Evolutionary conservation across 345 rosid genomes (phyloP).

Genomic region (Linum trigynum): DNA sequence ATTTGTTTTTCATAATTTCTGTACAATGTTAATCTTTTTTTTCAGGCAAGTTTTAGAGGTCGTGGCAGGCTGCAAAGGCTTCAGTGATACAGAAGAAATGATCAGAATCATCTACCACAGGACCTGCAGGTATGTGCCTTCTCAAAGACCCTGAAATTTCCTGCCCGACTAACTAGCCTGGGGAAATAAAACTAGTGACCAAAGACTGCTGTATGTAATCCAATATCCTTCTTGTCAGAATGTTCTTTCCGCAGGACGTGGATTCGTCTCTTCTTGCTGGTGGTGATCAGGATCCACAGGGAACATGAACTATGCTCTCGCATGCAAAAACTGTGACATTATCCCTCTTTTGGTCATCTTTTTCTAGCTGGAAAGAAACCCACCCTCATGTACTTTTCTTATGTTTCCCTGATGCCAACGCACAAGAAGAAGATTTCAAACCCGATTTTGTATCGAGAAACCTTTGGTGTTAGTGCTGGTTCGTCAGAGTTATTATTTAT

Average conservation of each 20-base stretch:
- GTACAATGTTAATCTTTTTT: constrained; percentile 5
- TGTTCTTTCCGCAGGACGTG: constrained; percentile 86
- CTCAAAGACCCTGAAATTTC: too few relatives aligned
- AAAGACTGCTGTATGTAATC: neutral
- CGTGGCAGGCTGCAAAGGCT: constrained; percentile 79
- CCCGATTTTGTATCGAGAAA: too few relatives aligned
- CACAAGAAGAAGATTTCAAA: too few relatives aligned
- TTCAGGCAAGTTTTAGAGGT: constrained; percentile 93
- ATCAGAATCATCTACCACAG: constrained; percentile 70
- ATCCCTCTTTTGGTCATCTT: neutral
- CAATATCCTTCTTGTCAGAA: constrained; percentile 38
- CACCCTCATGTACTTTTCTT: neutral
- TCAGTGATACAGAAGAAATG: constrained; percentile 45
- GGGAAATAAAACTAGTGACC: neutral
- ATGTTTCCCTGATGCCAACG: too few relatives aligned
- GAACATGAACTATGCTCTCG: constrained; percentile 6
- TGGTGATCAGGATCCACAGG: constrained; percentile 21
- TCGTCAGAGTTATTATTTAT: too few relatives aligned
- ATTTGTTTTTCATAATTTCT: neutral
- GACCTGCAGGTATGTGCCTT: constrained; percentile 61
- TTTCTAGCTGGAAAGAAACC: neutral
- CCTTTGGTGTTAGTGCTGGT: too few relatives aligned
- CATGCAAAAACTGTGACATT: too few relatives aligned
- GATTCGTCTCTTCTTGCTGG: constrained; percentile 65
- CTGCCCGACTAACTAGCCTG: too few relatives aligned